Conservation (phyloP, 305 asterid species). For the Salvia sclarea region DNA sequence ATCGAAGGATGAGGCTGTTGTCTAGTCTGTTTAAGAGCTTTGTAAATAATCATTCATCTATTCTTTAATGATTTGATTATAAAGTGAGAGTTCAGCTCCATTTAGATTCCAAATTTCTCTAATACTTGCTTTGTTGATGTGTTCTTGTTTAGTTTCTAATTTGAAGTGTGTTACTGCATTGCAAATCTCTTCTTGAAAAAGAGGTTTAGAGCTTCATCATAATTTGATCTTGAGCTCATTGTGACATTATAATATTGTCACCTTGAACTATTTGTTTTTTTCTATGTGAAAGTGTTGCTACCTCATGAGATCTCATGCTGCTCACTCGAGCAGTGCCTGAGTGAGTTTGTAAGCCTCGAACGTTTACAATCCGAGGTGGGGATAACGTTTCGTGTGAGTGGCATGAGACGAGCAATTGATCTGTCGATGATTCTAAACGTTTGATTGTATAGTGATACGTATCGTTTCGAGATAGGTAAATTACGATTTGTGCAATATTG, state of each 20-base stretch:
- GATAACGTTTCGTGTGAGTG: neutral
- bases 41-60: slow-evolving; percentile 42
- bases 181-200: too few relatives aligned
- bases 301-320: neutral
- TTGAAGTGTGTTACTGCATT: too few relatives aligned
- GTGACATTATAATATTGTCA: too few relatives aligned
- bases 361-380: neutral
- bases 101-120: slow-evolving; percentile 10
- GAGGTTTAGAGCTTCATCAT: too few relatives aligned
- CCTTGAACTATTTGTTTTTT: neutral
- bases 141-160: neutral
- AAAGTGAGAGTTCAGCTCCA: slow-evolving; percentile 4
- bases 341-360: neutral
- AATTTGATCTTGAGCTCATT: neutral
- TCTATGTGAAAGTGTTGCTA: neutral
- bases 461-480: neutral
- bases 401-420: neutral
- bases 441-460: neutral
- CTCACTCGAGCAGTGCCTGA: neutral
- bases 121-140: slow-evolving; percentile 11
- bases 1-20: slow-evolving; percentile 30
- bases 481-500: neutral
- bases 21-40: slow-evolving; percentile 36
- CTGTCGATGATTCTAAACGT: neutral
- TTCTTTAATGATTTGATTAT: slow-evolving; percentile 28